Conservation (phyloP, 176 grass and related monocot genomes). For the Triticum turgidum region DNA sequence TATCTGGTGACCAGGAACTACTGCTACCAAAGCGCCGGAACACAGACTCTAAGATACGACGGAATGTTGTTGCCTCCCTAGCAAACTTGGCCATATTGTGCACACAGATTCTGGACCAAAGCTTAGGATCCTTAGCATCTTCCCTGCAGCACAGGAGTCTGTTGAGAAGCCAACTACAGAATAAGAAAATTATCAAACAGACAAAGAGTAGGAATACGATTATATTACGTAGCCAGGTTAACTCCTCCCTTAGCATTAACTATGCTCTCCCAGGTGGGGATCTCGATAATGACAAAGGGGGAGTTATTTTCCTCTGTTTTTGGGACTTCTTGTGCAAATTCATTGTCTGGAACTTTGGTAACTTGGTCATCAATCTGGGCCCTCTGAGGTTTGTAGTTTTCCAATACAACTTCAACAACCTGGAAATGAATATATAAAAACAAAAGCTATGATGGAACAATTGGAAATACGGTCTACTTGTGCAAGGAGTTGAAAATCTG, state of each 20-base stretch:
- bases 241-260: slow-evolving; percentile 66
- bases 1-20: slow-evolving; percentile 71
- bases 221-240: slow-evolving; percentile 67
- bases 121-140: slow-evolving; percentile 70
- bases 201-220: slow-evolving; percentile 15
- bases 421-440: slow-evolving; percentile 27
- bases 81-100: slow-evolving; percentile 95
- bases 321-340: slow-evolving; percentile 54
- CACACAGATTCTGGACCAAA: slow-evolving; percentile 94
- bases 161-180: slow-evolving; percentile 21
- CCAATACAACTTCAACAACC: slow-evolving; percentile 88
- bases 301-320: slow-evolving; percentile 58
- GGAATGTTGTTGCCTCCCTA: slow-evolving; percentile 86
- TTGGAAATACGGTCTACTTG: slow-evolving; percentile 17
- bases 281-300: slow-evolving; percentile 48
- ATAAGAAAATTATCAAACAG: slow-evolving; percentile 28
- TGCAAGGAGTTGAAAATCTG: slow-evolving; percentile 13
- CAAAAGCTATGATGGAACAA: slow-evolving; percentile 11
- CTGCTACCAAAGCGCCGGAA: slow-evolving; percentile 84
- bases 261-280: slow-evolving; percentile 78
- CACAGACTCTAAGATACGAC: slow-evolving; percentile 88
- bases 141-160: slow-evolving; percentile 60
- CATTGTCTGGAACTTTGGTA: slow-evolving; percentile 36
- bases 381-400: slow-evolving; percentile 72
- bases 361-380: slow-evolving; percentile 40